These are phyloP conservation scores for Aspergillus sp. DNA, from an alignment of 2,329 filamentous ascomycete species.

Conservation along the genomic window DNA sequence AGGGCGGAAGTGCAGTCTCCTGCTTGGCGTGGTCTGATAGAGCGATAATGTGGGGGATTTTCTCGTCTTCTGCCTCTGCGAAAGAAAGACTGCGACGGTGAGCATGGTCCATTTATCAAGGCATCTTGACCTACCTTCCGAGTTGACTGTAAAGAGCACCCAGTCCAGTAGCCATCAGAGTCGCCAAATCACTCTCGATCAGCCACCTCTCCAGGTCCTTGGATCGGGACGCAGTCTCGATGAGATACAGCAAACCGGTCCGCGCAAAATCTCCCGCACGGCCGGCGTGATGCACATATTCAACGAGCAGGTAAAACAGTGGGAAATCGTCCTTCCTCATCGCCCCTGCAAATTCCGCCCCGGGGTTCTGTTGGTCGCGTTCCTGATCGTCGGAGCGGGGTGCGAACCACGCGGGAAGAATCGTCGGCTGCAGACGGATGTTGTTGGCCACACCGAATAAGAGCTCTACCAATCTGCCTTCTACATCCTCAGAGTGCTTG, in stretches of 20 bases:
- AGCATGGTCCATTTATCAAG: conserved; percentile 57
- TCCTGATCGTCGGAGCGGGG: conserved; percentile 46
- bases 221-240: conserved; percentile 85
- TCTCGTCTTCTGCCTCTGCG: conserved; percentile 64
- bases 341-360: conserved; percentile 73
- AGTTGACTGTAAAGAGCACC: conserved; percentile 73
- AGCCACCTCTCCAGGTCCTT: conserved; percentile 89
- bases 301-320: conserved; percentile 89
- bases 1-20: conserved; percentile 72
- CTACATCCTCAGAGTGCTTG: conserved; percentile 69
- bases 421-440: conserved; percentile 82
- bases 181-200: conserved; percentile 92
- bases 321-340: conserved; percentile 93
- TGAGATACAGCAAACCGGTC: conserved; percentile 91
- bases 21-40: conserved; percentile 82
- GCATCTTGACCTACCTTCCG: conserved; percentile 49
- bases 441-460: conserved; percentile 96
- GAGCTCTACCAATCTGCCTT: conserved; percentile 85
- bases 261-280: conserved; percentile 93
- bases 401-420: conserved; percentile 89
- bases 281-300: conserved; percentile 95
- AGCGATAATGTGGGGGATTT: conserved; percentile 75
- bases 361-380: conserved; percentile 44
- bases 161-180: conserved; percentile 92
- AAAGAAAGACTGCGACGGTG: conserved; percentile 68